Conservation (phyloP, 805 yeast species). For the Isabelozyma pseudorhagii region DNA sequence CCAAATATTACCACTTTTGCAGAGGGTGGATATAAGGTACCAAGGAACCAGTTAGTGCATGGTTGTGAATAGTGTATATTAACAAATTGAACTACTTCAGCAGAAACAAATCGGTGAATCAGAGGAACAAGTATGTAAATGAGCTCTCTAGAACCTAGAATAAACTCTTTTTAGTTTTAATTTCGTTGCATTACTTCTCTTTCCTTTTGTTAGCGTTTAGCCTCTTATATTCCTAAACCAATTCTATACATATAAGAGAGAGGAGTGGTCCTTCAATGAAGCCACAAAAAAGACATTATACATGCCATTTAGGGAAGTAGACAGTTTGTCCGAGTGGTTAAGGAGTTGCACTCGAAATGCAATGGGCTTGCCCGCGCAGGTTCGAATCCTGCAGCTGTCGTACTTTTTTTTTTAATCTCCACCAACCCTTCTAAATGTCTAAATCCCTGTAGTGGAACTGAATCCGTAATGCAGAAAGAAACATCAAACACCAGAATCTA, state of each 20-base stretch:
- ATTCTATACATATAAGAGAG: background rate
- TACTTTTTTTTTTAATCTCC: conserved; percentile 4
- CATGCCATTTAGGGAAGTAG: conserved; percentile 2
- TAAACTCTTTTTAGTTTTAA: too few relatives aligned
- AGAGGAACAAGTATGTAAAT: too few relatives aligned
- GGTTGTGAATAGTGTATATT: conserved; percentile 10
- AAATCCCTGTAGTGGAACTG: too few relatives aligned
- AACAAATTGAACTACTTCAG: background rate
- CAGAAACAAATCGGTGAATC: too few relatives aligned
- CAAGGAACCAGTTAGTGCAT: conserved; percentile 33
- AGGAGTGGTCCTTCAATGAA: too few relatives aligned
- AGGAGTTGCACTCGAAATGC: conserved; percentile 44
- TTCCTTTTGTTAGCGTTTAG: too few relatives aligned
- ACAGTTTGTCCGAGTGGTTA: conserved; percentile 43
- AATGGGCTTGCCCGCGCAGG: conserved; percentile 45
- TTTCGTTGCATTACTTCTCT: too few relatives aligned
- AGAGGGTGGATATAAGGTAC: conserved; percentile 60
- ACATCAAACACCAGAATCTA: too few relatives aligned
- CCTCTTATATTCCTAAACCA: too few relatives aligned
- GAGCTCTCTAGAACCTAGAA: too few relatives aligned
- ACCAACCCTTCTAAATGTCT: too few relatives aligned
- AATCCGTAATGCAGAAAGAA: background rate
- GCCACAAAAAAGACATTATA: background rate
- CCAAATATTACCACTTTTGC: conserved; percentile 73
- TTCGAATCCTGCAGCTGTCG: conserved; percentile 48